Percentiles rank a stretch among this genome's conserved stretches.
Conservation (phyloP, 2,329 filamentous ascomycete species). For the Hypomyces rosellus region DNA sequence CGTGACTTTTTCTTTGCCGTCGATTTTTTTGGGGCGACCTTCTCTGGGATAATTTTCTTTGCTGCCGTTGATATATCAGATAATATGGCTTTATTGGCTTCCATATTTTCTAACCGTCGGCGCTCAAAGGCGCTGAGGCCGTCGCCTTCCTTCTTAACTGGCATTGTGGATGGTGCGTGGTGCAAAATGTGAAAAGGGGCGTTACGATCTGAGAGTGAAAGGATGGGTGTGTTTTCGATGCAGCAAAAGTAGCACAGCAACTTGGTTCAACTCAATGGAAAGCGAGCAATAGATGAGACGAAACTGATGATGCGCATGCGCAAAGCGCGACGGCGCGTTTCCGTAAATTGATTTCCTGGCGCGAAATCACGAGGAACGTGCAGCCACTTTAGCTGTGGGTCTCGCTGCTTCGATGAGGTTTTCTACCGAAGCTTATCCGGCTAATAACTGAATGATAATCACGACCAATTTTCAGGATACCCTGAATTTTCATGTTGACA, state of each 20-base stretch:
- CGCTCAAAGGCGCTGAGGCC: conserved; percentile 79
- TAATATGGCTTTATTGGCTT: conserved; percentile 73
- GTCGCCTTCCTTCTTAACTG: conserved; percentile 35
- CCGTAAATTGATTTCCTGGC: conserved; percentile 21
- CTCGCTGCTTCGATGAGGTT: neutral
- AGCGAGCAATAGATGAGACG: neutral
- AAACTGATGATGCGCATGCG: neutral
- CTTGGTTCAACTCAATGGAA: neutral
- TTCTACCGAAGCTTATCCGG: neutral
- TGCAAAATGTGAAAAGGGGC: neutral
- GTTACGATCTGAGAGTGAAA: neutral
- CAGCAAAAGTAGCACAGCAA: neutral
- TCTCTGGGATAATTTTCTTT: conserved; percentile 48
- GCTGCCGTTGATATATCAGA: conserved; percentile 69
- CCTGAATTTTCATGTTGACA: neutral
- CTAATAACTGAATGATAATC: neutral
- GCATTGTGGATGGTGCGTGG: conserved; percentile 31
- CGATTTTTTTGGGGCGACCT: conserved; percentile 40
- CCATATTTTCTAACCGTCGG: conserved; percentile 78
- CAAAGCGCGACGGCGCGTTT: conserved; percentile 9
- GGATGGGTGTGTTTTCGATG: neutral
- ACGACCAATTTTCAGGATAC: neutral
- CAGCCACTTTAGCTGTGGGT: neutral
- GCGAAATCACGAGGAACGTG: conserved; percentile 26
- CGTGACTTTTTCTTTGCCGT: conserved; percentile 25